Evolutionary conservation across 257 asterid species (phyloP).

Genomic region (Agastache rugosa): DNA sequence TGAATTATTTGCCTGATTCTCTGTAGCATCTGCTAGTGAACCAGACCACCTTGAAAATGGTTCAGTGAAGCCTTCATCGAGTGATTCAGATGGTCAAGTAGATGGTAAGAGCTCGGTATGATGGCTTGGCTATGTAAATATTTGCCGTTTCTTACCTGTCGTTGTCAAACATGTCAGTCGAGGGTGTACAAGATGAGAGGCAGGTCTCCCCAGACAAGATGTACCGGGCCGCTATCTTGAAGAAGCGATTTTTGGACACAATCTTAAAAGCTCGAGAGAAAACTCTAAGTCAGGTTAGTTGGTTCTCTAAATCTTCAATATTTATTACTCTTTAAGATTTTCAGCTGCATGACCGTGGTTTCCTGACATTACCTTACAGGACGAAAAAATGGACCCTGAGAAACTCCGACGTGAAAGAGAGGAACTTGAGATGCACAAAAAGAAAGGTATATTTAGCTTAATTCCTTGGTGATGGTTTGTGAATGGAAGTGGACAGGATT

Average conservation of each 20-base stretch:
- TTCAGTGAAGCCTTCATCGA: slow-evolving; percentile 57
- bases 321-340: not conserved
- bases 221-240: slow-evolving; percentile 85
- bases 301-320: not conserved
- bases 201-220: slow-evolving; percentile 82
- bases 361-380: slow-evolving; percentile 46
- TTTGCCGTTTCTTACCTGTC: slow-evolving; percentile 30
- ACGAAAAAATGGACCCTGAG: slow-evolving; percentile 75
- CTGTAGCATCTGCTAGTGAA: slow-evolving; percentile 67
- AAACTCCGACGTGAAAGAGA: slow-evolving; percentile 82
- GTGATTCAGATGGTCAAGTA: slow-evolving; percentile 62
- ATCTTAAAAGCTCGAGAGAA: slow-evolving; percentile 91
- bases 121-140: slow-evolving; percentile 21
- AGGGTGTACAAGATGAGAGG: slow-evolving; percentile 58
- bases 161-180: slow-evolving; percentile 51
- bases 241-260: slow-evolving; percentile 77
- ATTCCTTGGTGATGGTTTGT: slow-evolving; percentile 6
- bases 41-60: slow-evolving; percentile 65
- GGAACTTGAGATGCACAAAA: slow-evolving; percentile 80
- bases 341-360: slow-evolving; percentile 20
- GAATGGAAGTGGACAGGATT: not conserved
- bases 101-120: slow-evolving; percentile 61
- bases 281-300: slow-evolving; percentile 68
- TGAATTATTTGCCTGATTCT: slow-evolving; percentile 28
- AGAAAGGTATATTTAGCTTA: slow-evolving; percentile 53